These are phyloP conservation scores for Xylaria polymorpha DNA, from an alignment of 2,329 filamentous ascomycete genomes.

Conservation along the genomic window DNA sequence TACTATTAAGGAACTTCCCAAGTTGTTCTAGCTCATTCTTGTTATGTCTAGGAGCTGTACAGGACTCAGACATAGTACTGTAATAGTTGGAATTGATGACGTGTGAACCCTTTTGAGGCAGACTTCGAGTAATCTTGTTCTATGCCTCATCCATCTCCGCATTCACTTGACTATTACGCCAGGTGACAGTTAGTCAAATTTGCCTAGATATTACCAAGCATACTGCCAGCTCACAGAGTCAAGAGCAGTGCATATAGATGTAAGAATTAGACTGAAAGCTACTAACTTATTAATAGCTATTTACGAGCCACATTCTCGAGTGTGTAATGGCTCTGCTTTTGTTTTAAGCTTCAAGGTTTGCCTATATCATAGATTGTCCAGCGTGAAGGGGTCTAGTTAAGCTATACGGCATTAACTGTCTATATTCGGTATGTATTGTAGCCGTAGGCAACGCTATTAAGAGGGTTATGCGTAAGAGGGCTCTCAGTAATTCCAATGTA, in stretches of 20 bases:
- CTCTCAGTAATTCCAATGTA: too few relatives aligned
- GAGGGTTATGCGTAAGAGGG: too few relatives aligned
- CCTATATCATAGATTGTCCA: too few relatives aligned
- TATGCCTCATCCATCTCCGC: slow-evolving; percentile 4
- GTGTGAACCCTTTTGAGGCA: not conserved
- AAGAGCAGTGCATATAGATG: not conserved
- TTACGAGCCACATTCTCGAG: not conserved
- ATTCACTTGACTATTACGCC: not conserved
- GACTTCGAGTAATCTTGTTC: not conserved
- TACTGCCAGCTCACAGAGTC: not conserved
- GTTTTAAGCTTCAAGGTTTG: not conserved
- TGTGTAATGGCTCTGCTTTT: not conserved
- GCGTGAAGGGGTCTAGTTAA: too few relatives aligned
- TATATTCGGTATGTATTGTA: too few relatives aligned
- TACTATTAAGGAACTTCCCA: slow-evolving; percentile 9
- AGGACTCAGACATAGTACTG: too few relatives aligned
- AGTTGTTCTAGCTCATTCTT: slow-evolving; percentile 10
- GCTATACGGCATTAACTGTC: too few relatives aligned
- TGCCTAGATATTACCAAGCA: not conserved
- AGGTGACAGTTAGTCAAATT: slow-evolving; percentile 3
- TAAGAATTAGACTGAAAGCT: not conserved
- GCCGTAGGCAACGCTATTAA: too few relatives aligned
- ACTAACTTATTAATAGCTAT: not conserved
- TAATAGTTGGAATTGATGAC: not conserved
- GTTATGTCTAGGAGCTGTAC: not conserved